phyloP scores from a whole-genome alignment of 2,329 filamentous ascomycete genomes.

The Botryotinia globosa region DNA sequence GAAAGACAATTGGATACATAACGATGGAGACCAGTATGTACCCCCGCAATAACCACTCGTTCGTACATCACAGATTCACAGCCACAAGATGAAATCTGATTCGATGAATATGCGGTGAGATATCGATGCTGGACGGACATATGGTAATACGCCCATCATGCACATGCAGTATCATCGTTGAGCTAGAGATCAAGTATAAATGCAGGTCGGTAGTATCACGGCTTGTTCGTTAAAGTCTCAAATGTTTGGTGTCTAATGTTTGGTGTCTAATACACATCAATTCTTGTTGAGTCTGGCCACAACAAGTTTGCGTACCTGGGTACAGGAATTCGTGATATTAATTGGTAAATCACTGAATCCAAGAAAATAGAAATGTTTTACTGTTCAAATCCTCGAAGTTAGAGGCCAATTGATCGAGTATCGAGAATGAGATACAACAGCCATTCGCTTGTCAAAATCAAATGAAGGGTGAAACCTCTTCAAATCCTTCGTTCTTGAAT shows the following conservation, averaged over 20 bases:
- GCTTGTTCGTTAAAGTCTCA: not conserved
- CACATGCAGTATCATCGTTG: not conserved
- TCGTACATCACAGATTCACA: not conserved
- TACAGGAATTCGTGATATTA: not conserved
- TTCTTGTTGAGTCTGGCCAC: accelerated
- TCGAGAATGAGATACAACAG: not conserved
- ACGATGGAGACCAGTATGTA: not conserved
- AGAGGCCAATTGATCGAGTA: not conserved
- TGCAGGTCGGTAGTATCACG: not conserved
- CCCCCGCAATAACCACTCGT: not conserved
- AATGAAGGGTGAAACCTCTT: not conserved
- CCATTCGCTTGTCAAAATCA: not conserved
- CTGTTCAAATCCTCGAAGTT: not conserved
- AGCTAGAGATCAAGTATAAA: not conserved
- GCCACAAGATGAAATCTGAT: not conserved
- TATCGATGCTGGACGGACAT: not conserved
- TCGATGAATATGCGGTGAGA: not conserved
- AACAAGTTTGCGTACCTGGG: not conserved
- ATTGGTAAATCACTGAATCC: not conserved
- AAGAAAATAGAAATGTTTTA: not conserved
- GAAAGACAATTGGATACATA: not conserved
- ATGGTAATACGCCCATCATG: not conserved
- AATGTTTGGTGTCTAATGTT: no score
- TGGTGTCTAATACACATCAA: not conserved
- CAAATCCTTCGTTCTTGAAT: not conserved